Percentiles rank a stretch among this genome's conserved stretches.
Evolutionary conservation across 257 asterid species (phyloP).

Genomic region (Salvia hispanica): DNA sequence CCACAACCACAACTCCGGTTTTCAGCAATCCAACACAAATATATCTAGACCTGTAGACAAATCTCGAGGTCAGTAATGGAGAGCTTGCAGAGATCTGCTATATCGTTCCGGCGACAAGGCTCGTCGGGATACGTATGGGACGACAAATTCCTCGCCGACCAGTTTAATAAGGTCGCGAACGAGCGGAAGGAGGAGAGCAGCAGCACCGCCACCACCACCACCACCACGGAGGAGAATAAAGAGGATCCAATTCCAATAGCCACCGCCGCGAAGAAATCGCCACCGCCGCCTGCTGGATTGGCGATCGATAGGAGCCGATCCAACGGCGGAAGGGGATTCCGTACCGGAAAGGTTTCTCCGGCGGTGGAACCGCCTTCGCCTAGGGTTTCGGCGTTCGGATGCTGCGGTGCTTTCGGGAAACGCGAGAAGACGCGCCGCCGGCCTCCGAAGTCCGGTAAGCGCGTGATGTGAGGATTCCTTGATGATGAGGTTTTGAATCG

Average conservation of each 20-base stretch:
- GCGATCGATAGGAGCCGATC: constrained; percentile 51
- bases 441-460: constrained; percentile 47
- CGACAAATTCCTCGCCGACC: constrained; percentile 64
- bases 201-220: constrained; percentile 18
- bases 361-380: constrained; percentile 60
- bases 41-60: neutral
- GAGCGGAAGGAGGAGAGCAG: constrained; percentile 35
- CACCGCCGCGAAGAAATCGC: constrained; percentile 14
- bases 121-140: constrained; percentile 91
- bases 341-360: constrained; percentile 47
- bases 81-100: constrained; percentile 79
- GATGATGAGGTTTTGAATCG: constrained; percentile 22
- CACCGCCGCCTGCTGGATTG: constrained; percentile 35
- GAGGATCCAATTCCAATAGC: constrained; percentile 34
- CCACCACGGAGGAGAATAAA: constrained; percentile 12
- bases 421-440: constrained; percentile 49
- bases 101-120: constrained; percentile 83
- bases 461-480: constrained; percentile 33
- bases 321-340: constrained; percentile 47
- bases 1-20: neutral
- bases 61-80: constrained; percentile 44
- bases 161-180: constrained; percentile 44
- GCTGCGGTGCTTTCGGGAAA: constrained; percentile 44
- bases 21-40: neutral
- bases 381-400: constrained; percentile 51